A percentile compares a stretch with the other conserved stretches of the same genome.
phyloP scores from a whole-genome alignment of 2,329 filamentous ascomycete genomes.

The Ceratocystis albifundus region DNA sequence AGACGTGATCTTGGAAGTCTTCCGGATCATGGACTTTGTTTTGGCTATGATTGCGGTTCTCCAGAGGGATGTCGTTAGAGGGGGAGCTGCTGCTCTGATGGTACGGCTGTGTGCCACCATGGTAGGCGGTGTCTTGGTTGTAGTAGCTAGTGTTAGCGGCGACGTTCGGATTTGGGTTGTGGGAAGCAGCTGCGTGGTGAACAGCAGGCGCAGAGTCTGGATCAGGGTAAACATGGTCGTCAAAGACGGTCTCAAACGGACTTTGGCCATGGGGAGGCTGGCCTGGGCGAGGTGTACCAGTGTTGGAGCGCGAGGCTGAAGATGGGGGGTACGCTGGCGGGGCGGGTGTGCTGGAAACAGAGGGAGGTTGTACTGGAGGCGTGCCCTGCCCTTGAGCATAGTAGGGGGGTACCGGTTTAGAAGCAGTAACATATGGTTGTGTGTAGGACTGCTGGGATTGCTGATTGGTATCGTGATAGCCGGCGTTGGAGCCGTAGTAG shows the following conservation, averaged over 20 bases:
- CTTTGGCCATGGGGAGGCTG: slow-evolving; percentile 31
- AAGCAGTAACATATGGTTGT: slow-evolving; percentile 14
- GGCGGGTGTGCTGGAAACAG: slow-evolving; percentile 12
- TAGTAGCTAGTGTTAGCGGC: slow-evolving; percentile 27
- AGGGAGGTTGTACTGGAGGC: slow-evolving; percentile 14
- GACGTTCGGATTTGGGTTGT: slow-evolving; percentile 26
- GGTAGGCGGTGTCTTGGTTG: slow-evolving; percentile 45
- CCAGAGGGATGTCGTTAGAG: slow-evolving; percentile 47
- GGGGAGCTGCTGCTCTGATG: slow-evolving; percentile 27
- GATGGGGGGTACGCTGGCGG: slow-evolving; percentile 21
- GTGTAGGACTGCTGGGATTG: slow-evolving; percentile 15
- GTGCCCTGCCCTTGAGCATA: slow-evolving; percentile 21
- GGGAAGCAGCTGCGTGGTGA: neutral
- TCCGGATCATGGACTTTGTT: slow-evolving; percentile 29
- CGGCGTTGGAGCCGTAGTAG: slow-evolving; percentile 19
- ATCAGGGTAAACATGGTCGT: slow-evolving; percentile 54
- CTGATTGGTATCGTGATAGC: slow-evolving; percentile 17
- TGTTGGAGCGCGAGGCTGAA: slow-evolving; percentile 27
- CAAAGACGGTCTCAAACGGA: slow-evolving; percentile 56
- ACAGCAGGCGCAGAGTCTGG: slow-evolving; percentile 27
- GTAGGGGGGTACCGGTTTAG: slow-evolving; percentile 19
- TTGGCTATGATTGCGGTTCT: slow-evolving; percentile 32
- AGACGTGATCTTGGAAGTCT: slow-evolving; percentile 46
- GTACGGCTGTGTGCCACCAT: slow-evolving; percentile 36
- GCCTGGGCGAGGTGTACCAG: slow-evolving; percentile 20